Evolutionary conservation across 345 rosid species (phyloP), one percentile per base, ranked within the genome.

Genomic region (Pistacia atlantica): DNA sequence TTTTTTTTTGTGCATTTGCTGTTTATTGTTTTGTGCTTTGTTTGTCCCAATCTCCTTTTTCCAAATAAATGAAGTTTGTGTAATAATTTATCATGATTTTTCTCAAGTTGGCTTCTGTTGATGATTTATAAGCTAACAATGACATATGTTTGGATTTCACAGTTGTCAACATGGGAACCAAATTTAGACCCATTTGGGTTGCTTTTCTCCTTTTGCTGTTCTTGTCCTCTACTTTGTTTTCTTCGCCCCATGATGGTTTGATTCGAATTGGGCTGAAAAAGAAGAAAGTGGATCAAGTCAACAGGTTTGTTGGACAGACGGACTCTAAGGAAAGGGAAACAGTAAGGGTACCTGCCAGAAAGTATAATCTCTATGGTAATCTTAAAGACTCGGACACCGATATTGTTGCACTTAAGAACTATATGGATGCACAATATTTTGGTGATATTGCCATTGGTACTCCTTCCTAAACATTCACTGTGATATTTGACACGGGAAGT

Each of bases 401-500:
- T 66, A 84, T 80, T 31, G 89, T 95, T 38, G 80, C 90, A 1
- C 77, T 95, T 31, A 93, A 87, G 79, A 93, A 93, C 84, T 91
- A 82, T 80, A 70, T 91, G 88, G 97, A 93, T 88, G 98, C 98
- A 67, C 98, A 93, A 80, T 93, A 93, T 77, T 95, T 88, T 86
- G 98, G 98, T 72, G 98, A 95, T 63, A 84, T 95, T 81, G 84
- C 90, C 38, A 75, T 95, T 71, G 98, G 98, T 58, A 88, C 98
- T 59, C 98, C 98, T 63, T 86, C 93, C 22, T 95, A 95, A 71
- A 95, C 84, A 77, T 95, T 95, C 83, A 90, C 92, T 14, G 98
- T 91, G 52, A 87, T 95, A 77, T 95, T 95, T 84, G 98, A 95
- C 79, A 95, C 98, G 0, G 98, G 98, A 64, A 95, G 98, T 81